These are phyloP conservation scores for Aleurites moluccanus DNA, from an alignment of 441 rosid species.

Conservation along the genomic window DNA sequence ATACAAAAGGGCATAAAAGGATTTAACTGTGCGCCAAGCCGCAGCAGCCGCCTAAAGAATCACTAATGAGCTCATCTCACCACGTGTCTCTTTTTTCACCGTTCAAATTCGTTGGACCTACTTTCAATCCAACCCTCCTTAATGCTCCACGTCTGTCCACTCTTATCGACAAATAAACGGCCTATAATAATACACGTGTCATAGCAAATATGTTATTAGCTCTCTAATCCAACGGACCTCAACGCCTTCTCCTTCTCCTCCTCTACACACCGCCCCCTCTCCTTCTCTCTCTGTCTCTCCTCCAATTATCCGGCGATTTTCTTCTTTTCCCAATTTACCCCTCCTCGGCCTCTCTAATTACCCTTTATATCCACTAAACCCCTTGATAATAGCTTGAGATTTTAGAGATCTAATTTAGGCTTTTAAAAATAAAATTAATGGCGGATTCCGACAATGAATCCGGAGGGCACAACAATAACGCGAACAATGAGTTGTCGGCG, in stretches of 20 bases:
- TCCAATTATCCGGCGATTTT: slow-evolving; percentile 11
- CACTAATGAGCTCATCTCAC: neutral
- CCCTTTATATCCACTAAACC: neutral
- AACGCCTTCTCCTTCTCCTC: neutral
- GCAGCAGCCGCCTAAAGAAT: slow-evolving; percentile 21
- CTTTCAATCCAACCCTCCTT: slow-evolving; percentile 18
- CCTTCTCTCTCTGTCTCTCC: neutral
- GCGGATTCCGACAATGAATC: slow-evolving; percentile 31
- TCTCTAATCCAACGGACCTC: slow-evolving; percentile 27
- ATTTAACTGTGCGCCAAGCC: no score
- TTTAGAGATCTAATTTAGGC: neutral
- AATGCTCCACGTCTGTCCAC: slow-evolving; percentile 9
- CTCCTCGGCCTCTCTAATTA: neutral
- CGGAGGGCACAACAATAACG: slow-evolving; percentile 36
- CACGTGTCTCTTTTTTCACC: slow-evolving; percentile 9
- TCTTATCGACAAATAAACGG: slow-evolving; percentile 29
- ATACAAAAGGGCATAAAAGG: no score
- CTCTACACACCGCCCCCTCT: neutral
- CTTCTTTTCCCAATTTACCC: slow-evolving; percentile 14
- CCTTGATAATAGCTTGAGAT: neutral
- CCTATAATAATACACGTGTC: slow-evolving; percentile 17
- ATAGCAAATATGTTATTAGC: slow-evolving; percentile 6
- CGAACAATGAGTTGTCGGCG: slow-evolving; percentile 36
- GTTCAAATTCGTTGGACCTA: neutral
- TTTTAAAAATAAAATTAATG: neutral